A percentile compares a stretch with the other conserved stretches of the same genome.
These are phyloP conservation scores for Picochlorum sp. DNA, from an alignment of 139 green algal genomes.

Conservation along the genomic window DNA sequence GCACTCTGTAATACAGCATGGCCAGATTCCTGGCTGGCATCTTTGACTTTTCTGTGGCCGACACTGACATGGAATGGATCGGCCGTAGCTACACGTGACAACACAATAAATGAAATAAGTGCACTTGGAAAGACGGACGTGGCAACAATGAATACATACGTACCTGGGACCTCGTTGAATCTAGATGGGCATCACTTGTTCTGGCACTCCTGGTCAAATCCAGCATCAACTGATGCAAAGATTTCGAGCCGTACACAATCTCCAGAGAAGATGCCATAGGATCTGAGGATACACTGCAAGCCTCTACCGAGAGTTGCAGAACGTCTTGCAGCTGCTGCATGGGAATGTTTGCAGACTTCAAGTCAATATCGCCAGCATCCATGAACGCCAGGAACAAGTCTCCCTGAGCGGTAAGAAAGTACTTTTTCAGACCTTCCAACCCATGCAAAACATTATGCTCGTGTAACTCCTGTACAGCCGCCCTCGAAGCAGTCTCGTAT, in stretches of 20 bases:
- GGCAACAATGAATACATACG: too few relatives aligned
- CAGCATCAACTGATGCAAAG: slow-evolving; percentile 48
- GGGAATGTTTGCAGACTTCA: slow-evolving; percentile 46
- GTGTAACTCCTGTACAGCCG: slow-evolving; percentile 58
- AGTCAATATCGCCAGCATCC: slow-evolving; percentile 68
- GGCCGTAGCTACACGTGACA: slow-evolving; percentile 1
- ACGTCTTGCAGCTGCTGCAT: slow-evolving; percentile 74
- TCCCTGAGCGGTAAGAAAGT: slow-evolving; percentile 85
- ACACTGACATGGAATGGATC: neutral
- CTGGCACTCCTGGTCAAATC: slow-evolving; percentile 6
- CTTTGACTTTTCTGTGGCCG: slow-evolving; percentile 16
- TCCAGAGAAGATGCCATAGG: slow-evolving; percentile 51
- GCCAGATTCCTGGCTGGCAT: slow-evolving; percentile 30
- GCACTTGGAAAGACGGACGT: too few relatives aligned
- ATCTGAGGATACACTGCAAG: slow-evolving; percentile 39
- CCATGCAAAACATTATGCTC: slow-evolving; percentile 32
- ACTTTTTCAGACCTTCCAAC: slow-evolving; percentile 75
- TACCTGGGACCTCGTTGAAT: neutral
- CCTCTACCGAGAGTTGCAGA: slow-evolving; percentile 61
- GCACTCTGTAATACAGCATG: slow-evolving; percentile 48
- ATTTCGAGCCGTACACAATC: slow-evolving; percentile 52
- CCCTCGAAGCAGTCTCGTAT: slow-evolving; percentile 34
- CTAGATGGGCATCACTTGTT: neutral
- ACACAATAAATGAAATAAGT: too few relatives aligned
- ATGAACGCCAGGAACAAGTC: slow-evolving; percentile 76